Evolutionary conservation across 2,329 filamentous ascomycete species (phyloP).

Genomic region (Sclerotinia trifoliorum): DNA sequence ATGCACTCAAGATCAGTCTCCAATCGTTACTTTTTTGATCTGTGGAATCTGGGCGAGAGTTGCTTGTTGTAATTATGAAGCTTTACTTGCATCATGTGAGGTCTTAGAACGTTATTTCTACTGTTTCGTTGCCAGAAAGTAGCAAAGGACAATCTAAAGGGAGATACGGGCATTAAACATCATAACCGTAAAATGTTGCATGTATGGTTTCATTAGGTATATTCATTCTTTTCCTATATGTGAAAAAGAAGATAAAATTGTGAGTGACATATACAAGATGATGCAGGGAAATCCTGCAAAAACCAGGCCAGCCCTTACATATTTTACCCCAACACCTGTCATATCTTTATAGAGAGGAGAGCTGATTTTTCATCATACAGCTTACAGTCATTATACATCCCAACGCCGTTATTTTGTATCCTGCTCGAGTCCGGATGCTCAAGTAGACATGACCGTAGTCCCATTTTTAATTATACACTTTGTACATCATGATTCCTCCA

Average conservation of each 20-base stretch:
- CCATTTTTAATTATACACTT: conserved; percentile 24
- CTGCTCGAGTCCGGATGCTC: conserved; percentile 13
- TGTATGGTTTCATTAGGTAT: conserved; percentile 18
- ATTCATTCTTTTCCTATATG: conserved; percentile 11
- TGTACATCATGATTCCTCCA: conserved; percentile 18
- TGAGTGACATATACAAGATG: conserved; percentile 21
- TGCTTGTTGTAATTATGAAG: too few species aligned
- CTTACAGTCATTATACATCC: conserved; percentile 24
- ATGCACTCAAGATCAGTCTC: too few species aligned
- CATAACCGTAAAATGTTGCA: neutral
- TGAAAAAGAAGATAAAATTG: conserved; percentile 11
- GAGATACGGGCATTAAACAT: neutral
- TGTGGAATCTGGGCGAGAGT: too few species aligned
- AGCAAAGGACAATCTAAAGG: too few species aligned
- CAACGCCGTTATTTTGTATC: conserved; percentile 18
- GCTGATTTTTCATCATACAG: conserved; percentile 19
- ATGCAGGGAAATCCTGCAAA: conserved; percentile 15
- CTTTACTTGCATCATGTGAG: too few species aligned
- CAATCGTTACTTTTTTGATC: too few species aligned
- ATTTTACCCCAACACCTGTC: conserved; percentile 14
- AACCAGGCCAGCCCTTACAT: conserved; percentile 11
- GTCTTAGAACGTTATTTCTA: too few species aligned
- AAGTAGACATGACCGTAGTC: conserved; percentile 15
- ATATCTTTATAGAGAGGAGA: conserved; percentile 23
- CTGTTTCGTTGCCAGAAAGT: too few species aligned